Percentiles rank a stretch among this genome's conserved stretches.
These are phyloP conservation scores for Cystobasidium onofrii DNA, from an alignment of 768 basidiomycete species.

Conservation along the genomic window DNA sequence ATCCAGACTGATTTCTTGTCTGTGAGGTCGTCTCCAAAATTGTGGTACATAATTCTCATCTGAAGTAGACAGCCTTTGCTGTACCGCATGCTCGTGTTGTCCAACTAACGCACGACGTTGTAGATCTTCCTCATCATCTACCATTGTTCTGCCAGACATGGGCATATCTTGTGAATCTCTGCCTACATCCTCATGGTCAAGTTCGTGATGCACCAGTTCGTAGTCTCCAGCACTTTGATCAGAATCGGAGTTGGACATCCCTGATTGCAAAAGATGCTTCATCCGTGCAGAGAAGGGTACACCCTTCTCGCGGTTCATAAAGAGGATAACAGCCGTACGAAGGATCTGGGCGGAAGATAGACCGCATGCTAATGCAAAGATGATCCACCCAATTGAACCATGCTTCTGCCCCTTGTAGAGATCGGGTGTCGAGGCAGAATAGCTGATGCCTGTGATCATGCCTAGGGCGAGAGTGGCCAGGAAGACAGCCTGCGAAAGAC, in stretches of 20 bases:
- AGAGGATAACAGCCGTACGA: not conserved
- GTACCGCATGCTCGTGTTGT: not conserved
- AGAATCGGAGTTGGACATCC: not conserved
- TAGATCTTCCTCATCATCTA: not conserved
- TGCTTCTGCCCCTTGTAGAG: not conserved
- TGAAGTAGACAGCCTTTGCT: not conserved
- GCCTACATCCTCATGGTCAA: not conserved
- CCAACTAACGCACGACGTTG: not conserved
- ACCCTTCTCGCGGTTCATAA: not conserved
- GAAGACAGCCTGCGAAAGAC: not conserved
- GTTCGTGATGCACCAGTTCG: not conserved
- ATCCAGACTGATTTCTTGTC: not conserved
- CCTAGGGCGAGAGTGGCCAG: not conserved
- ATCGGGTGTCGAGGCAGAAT: conserved; percentile 10
- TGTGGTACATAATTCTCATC: not conserved
- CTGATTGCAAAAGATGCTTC: not conserved
- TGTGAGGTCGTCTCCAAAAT: not conserved
- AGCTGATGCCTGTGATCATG: conserved; percentile 7
- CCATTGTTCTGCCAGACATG: not conserved
- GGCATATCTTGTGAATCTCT: not conserved
- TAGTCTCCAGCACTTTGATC: not conserved
- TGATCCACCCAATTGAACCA: conserved; percentile 1
- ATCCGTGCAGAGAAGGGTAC: not conserved
- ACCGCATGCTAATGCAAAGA: not conserved
- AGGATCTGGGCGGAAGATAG: conserved; percentile 5